These are phyloP conservation scores for Hypoxylon sp. DNA, from an alignment of 2,329 filamentous ascomycete genomes.

Conservation along the genomic window DNA sequence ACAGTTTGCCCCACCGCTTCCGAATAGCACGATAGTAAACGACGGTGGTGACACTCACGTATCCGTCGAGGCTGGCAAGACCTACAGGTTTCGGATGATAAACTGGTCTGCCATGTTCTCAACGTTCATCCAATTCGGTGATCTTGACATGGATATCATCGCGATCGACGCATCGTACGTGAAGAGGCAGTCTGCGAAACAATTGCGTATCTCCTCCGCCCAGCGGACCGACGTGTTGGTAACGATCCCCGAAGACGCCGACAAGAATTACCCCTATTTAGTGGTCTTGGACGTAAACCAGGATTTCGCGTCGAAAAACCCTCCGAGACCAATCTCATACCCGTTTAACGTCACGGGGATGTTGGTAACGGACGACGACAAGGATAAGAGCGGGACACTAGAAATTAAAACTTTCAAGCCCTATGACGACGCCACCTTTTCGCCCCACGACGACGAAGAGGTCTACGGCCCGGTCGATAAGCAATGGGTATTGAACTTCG, in stretches of 20 bases:
- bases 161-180: conserved; percentile 62
- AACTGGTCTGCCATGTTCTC: conserved; percentile 62
- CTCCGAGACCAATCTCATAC: conserved; percentile 40
- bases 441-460: conserved; percentile 67
- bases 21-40: conserved; percentile 60
- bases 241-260: conserved; percentile 56
- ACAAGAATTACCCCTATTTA: conserved; percentile 62
- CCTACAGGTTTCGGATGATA: conserved; percentile 64
- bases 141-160: conserved; percentile 63
- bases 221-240: conserved; percentile 66
- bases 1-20: conserved; percentile 59
- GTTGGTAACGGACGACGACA: conserved; percentile 57
- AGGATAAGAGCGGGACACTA: conserved; percentile 50
- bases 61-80: conserved; percentile 59
- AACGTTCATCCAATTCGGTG: conserved; percentile 62
- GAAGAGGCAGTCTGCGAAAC: conserved; percentile 55
- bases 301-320: conserved; percentile 56
- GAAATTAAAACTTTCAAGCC: conserved; percentile 62
- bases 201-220: conserved; percentile 60
- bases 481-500: conserved; percentile 69
- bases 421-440: conserved; percentile 73
- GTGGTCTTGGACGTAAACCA: conserved; percentile 62
- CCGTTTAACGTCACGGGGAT: conserved; percentile 61
- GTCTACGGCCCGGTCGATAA: conserved; percentile 68
- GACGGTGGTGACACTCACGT: conserved; percentile 59